phyloP scores from a whole-genome alignment of 2,329 filamentous ascomycete genomes.

The Shiraia bambusicola region DNA sequence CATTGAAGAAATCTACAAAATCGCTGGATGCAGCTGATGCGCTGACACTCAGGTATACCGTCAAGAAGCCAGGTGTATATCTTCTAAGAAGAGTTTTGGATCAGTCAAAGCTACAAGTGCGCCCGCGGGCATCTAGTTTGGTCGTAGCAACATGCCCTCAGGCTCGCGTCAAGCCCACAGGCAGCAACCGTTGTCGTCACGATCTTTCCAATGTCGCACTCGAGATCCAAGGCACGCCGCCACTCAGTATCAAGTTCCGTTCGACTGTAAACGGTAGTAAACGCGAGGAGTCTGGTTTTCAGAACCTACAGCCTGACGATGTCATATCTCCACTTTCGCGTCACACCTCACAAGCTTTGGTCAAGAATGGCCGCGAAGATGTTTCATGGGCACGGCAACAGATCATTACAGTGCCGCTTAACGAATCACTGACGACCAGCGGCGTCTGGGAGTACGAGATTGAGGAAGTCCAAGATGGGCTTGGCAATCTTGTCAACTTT shows the following conservation, averaged over 20 bases:
- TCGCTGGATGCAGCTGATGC: slow-evolving; percentile 55
- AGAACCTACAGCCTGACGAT: slow-evolving; percentile 89
- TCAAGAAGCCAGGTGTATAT: slow-evolving; percentile 89
- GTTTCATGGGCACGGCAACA: slow-evolving; percentile 78
- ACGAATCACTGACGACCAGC: slow-evolving; percentile 78
- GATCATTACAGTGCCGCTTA: slow-evolving; percentile 76
- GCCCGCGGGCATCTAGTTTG: slow-evolving; percentile 71
- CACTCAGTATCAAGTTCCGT: slow-evolving; percentile 89
- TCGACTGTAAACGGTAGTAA: slow-evolving; percentile 82
- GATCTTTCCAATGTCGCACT: slow-evolving; percentile 85
- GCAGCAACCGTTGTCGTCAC: slow-evolving; percentile 73
- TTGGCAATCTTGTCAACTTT: slow-evolving; percentile 84
- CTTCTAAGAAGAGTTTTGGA: slow-evolving; percentile 82
- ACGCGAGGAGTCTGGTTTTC: slow-evolving; percentile 76
- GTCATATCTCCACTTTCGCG: slow-evolving; percentile 75
- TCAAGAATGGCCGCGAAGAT: slow-evolving; percentile 62
- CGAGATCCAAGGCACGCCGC: slow-evolving; percentile 83
- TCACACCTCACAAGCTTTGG: slow-evolving; percentile 58
- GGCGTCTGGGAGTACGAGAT: slow-evolving; percentile 89
- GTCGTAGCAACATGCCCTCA: slow-evolving; percentile 85
- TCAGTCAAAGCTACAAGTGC: slow-evolving; percentile 90
- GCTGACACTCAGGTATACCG: slow-evolving; percentile 68
- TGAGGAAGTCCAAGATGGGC: slow-evolving; percentile 87
- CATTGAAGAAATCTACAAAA: slow-evolving; percentile 59
- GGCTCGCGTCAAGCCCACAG: slow-evolving; percentile 68